phyloP scores from a whole-genome alignment of 2,329 filamentous ascomycete genomes.

The Myriosclerotinia curreyana region DNA sequence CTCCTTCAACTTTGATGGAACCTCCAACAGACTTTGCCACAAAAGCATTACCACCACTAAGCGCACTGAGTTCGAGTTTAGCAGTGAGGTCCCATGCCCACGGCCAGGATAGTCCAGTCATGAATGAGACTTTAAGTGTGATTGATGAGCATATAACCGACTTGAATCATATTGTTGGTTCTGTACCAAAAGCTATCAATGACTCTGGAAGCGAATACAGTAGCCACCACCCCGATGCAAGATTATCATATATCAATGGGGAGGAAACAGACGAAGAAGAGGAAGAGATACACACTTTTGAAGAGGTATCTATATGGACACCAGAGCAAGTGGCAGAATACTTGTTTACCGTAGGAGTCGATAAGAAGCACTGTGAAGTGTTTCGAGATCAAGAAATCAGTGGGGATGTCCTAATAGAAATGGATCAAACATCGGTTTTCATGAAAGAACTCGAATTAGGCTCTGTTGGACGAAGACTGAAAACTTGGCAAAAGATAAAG shows the following conservation, averaged over 20 bases:
- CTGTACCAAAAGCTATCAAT: slow-evolving; percentile 53
- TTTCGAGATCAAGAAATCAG: slow-evolving; percentile 95
- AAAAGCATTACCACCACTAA: slow-evolving; percentile 39
- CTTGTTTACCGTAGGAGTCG: slow-evolving; percentile 79
- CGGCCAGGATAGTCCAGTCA: slow-evolving; percentile 68
- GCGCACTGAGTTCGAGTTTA: slow-evolving; percentile 42
- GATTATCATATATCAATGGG: slow-evolving; percentile 87
- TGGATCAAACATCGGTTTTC: slow-evolving; percentile 94
- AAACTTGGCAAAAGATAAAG: slow-evolving; percentile 97
- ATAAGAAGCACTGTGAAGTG: slow-evolving; percentile 86
- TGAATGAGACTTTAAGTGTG: slow-evolving; percentile 92
- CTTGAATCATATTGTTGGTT: slow-evolving; percentile 52
- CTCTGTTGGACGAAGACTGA: slow-evolving; percentile 81
- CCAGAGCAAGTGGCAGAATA: slow-evolving; percentile 84
- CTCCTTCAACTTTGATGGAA: slow-evolving; percentile 1
- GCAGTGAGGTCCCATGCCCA: slow-evolving; percentile 46
- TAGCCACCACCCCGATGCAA: slow-evolving; percentile 71
- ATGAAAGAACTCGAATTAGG: slow-evolving; percentile 94
- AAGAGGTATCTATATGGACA: slow-evolving; percentile 77
- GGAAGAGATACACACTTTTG: slow-evolving; percentile 62
- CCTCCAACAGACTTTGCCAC: not conserved
- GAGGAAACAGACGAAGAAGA: slow-evolving; percentile 96
- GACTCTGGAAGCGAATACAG: slow-evolving; percentile 92
- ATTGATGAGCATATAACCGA: slow-evolving; percentile 97
- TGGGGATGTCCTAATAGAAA: slow-evolving; percentile 86